These are phyloP conservation scores for Prunus kanzakura DNA, from an alignment of 306 rosid genomes.

Conservation along the genomic window DNA sequence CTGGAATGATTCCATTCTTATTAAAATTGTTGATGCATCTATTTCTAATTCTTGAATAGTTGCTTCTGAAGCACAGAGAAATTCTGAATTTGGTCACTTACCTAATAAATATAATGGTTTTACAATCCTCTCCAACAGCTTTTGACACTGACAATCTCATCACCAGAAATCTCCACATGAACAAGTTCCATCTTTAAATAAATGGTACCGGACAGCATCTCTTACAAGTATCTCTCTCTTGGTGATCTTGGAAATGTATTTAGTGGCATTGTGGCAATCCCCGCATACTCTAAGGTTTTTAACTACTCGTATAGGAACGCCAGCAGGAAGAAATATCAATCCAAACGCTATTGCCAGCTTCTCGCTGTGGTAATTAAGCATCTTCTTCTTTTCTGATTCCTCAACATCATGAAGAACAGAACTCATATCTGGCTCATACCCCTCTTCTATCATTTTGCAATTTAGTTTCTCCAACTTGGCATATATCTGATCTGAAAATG, in stretches of 20 bases:
- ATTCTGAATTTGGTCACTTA: background rate
- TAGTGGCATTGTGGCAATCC: slow-evolving; percentile 93
- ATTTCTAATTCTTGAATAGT: too few relatives aligned
- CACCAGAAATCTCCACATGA: slow-evolving; percentile 95
- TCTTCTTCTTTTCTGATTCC: slow-evolving; percentile 68
- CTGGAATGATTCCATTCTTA: too few relatives aligned
- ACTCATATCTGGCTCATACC: slow-evolving; percentile 78
- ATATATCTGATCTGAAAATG: slow-evolving; percentile 72
- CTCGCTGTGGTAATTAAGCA: slow-evolving; percentile 89
- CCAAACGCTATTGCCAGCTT: slow-evolving; percentile 91
- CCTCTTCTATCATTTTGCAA: slow-evolving; percentile 61
- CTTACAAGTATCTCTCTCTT: slow-evolving; percentile 90
- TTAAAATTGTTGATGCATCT: too few relatives aligned
- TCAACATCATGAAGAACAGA: slow-evolving; percentile 85
- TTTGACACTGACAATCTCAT: background rate
- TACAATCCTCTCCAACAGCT: slow-evolving; percentile 2
- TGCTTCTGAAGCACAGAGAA: background rate
- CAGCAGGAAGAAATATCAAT: slow-evolving; percentile 71
- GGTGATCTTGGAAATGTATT: slow-evolving; percentile 78
- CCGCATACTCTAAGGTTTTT: slow-evolving; percentile 89
- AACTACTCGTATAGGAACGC: slow-evolving; percentile 63
- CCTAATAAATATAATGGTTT: background rate
- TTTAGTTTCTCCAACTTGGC: slow-evolving; percentile 61
- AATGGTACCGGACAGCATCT: slow-evolving; percentile 78
- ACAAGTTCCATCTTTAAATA: slow-evolving; percentile 83